phyloP scores from a whole-genome alignment of 2,329 filamentous ascomycete genomes.

The Pseudogymnoascus sp. region DNA sequence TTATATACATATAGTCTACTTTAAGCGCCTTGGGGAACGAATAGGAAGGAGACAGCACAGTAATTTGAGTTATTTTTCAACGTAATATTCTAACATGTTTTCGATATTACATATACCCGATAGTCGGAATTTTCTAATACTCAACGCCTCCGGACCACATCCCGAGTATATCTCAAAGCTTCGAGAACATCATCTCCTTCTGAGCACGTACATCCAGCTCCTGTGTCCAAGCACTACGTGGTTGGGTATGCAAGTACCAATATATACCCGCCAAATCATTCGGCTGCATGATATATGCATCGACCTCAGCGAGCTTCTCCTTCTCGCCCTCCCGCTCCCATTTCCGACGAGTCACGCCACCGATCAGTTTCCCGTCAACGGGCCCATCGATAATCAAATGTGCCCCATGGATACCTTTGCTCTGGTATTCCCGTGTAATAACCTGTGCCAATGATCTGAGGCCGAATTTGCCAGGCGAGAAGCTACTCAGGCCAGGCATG shows the following conservation, averaged over 20 bases:
- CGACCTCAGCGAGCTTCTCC: conserved; percentile 16
- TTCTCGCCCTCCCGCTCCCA: conserved; percentile 35
- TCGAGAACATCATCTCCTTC: conserved; percentile 22
- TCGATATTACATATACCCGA: background rate
- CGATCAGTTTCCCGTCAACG: conserved; percentile 34
- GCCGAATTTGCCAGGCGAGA: conserved; percentile 73
- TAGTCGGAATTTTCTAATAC: background rate
- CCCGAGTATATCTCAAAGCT: conserved; percentile 7
- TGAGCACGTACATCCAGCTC: conserved; percentile 62
- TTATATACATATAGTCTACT: background rate
- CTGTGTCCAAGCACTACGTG: conserved; percentile 67
- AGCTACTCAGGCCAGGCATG: conserved; percentile 58
- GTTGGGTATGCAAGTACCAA: conserved; percentile 76
- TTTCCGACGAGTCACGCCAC: conserved; percentile 38
- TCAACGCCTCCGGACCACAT: too few relatives aligned
- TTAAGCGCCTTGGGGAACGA: background rate
- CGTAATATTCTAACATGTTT: background rate
- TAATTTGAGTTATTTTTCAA: background rate
- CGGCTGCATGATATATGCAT: conserved; percentile 19
- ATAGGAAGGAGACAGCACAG: background rate
- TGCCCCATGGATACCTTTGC: conserved; percentile 71
- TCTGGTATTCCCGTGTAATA: conserved; percentile 72
- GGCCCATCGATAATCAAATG: conserved; percentile 76
- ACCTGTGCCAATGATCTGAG: conserved; percentile 64
- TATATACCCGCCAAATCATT: conserved; percentile 73